phyloP scores from a whole-genome alignment of 106 monocot genomes.

The Dactylorhiza incarnata region DNA sequence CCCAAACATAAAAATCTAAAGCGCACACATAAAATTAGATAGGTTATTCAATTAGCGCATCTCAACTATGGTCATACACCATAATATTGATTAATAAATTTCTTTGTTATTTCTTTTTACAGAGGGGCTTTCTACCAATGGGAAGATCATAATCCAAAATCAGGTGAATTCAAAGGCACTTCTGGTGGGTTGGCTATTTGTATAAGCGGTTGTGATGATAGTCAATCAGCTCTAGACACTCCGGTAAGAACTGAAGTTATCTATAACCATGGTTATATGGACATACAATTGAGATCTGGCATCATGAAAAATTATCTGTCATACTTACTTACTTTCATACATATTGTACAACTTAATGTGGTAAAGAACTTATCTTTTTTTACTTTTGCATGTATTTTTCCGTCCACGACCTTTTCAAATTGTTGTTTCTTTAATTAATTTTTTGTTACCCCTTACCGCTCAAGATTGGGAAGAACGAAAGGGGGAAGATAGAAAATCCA shows the following conservation, averaged over 20 bases:
- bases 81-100: constrained; percentile 12
- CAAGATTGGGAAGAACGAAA: too few species aligned
- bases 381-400: background rate
- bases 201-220: constrained; percentile 38
- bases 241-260: constrained; percentile 14
- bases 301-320: background rate
- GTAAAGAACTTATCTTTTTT: background rate
- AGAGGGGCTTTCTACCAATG: constrained; percentile 24
- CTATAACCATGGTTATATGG: background rate
- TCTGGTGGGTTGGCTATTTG: constrained; percentile 34
- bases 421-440: background rate
- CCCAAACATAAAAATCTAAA: too few species aligned
- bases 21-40: too few species aligned
- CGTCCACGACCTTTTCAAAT: background rate
- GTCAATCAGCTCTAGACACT: constrained; percentile 34
- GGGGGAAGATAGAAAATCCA: too few species aligned
- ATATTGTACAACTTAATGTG: background rate
- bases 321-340: background rate
- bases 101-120: background rate
- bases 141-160: constrained; percentile 22
- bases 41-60: too few species aligned
- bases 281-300: background rate
- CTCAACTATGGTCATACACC: too few species aligned
- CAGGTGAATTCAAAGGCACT: constrained; percentile 23
- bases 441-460: too few species aligned